Evolutionary conservation across 2,329 filamentous ascomycete genomes (phyloP), one percentile per base, ranked within the genome.

Genomic region (Diaporthe citriasiana): DNA sequence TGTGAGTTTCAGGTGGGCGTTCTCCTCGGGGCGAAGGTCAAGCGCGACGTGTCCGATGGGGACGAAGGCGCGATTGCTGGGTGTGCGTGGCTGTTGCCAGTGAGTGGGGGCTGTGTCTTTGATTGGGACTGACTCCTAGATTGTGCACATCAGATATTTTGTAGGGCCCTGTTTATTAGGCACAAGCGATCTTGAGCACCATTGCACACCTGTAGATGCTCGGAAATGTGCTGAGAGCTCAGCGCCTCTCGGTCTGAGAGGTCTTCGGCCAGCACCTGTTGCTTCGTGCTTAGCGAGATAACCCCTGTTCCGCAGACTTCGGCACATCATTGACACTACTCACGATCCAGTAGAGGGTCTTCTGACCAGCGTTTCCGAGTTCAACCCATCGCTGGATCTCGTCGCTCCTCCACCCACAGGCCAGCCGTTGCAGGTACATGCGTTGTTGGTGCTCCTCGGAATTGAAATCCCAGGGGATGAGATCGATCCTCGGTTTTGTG

Each of bases 401-500:
- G 5, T 85, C 80, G 17, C 77, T 71, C 53, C 83, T 80, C 86
- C 86, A 88, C 22, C 85, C 84, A 75, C 86, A 88, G 4, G 83
- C 83, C 17, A 86, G 77, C 19, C 86, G 83, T 77, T 88, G 86
- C 38, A 83, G 80, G 51, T 82, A 78, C 78, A 88, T 78, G 50
- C 86, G 80, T 72, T 83, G 75, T 45, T 81, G 78, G 71, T 88
- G 86, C n/a, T 79, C 78, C 12, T 80, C 79, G 57, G 81, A 84
- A 22, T 76, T 77, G 13, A 83, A 79, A 73, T 88, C 85, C 83
- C 84, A 88, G 12, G 86, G 85, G 27, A 88, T 78, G 51, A 88
- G 80, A 71, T 79, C 60, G 19, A 85, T 76, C 63, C 79, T 79
- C 38, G 55, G n/a, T 9, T 45, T 55, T 25, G 13, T 45, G 22